Percentiles rank a stretch among this genome's conserved stretches.
Evolutionary conservation across 495 filamentous ascomycete species (phyloP).

Genomic region (Aspergillus indologenus): DNA sequence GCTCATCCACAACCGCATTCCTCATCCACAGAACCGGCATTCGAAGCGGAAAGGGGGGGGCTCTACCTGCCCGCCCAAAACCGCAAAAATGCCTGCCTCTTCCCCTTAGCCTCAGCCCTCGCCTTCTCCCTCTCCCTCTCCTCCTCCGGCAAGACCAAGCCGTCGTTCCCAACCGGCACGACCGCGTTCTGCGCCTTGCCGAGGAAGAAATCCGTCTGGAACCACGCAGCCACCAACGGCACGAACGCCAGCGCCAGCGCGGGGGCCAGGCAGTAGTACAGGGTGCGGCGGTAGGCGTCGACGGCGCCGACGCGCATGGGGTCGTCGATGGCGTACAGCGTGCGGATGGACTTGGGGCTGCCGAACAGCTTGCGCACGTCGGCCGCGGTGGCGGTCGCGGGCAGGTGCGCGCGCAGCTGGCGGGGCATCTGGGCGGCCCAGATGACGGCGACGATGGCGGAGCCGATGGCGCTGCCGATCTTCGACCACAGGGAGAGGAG

Average conservation of each 20-base stretch:
- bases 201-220: conserved; percentile 18
- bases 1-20: too few species aligned
- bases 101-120: neutral
- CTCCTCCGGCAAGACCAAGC: conserved; percentile 5
- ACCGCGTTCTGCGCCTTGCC: conserved; percentile 20
- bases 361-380: conserved; percentile 13
- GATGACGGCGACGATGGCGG: conserved; percentile 13
- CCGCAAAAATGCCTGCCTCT: neutral
- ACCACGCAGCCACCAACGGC: conserved; percentile 10
- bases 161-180: conserved; percentile 16
- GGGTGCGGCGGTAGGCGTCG: conserved; percentile 11
- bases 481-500: conserved; percentile 1
- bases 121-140: neutral
- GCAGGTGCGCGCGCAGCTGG: conserved; percentile 9
- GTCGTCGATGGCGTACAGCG: conserved; percentile 7
- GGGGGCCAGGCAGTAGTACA: conserved; percentile 12
- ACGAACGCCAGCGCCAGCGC: conserved; percentile 10
- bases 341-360: conserved; percentile 5
- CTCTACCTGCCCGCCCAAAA: neutral
- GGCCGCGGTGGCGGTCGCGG: neutral
- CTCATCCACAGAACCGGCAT: too few species aligned
- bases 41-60: too few species aligned
- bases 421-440: conserved; percentile 13
- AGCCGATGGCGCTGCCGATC: conserved; percentile 14
- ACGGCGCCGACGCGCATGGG: conserved; percentile 13